Conservation (phyloP, 139 green algal species). For the Nannochloris sp. region DNA sequence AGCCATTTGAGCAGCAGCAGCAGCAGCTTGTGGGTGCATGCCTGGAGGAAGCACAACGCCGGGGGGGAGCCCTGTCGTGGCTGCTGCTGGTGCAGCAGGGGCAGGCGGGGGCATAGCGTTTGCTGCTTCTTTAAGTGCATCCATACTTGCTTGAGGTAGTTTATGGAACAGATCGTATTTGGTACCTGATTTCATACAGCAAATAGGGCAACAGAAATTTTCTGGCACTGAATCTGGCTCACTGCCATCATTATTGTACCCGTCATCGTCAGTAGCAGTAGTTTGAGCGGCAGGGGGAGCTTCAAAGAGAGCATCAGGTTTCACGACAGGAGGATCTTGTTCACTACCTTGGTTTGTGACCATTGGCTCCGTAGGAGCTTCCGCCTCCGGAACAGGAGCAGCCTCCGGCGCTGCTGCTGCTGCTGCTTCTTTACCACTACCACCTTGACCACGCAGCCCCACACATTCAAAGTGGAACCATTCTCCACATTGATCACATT, state of each 20-base stretch:
- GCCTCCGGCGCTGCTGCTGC: slow-evolving; percentile 16
- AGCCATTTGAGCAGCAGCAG: neutral
- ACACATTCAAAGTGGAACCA: slow-evolving; percentile 69
- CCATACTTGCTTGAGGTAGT: slow-evolving; percentile 12
- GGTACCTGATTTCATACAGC: slow-evolving; percentile 23
- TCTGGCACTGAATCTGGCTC: slow-evolving; percentile 23
- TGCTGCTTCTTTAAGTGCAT: slow-evolving; percentile 14
- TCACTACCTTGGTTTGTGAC: slow-evolving; percentile 11
- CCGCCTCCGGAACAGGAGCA: neutral
- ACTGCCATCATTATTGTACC: too few species aligned
- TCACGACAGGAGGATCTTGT: too few species aligned
- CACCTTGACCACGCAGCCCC: slow-evolving; percentile 32
- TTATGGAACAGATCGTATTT: slow-evolving; percentile 20
- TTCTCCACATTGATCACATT: slow-evolving; percentile 58
- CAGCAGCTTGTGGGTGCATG: neutral
- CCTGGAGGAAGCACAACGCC: neutral
- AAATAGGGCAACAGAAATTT: slow-evolving; percentile 43
- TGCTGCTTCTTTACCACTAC: slow-evolving; percentile 12
- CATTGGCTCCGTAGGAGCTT: neutral
- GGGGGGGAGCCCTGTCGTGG: neutral
- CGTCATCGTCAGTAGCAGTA: slow-evolving; percentile 14
- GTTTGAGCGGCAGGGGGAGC: too few species aligned
- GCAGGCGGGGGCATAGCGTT: slow-evolving; percentile 1
- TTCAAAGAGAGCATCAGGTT: too few species aligned
- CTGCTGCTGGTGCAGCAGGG: neutral